Percentiles rank a stretch among this genome's conserved stretches.
Evolutionary conservation across 2,329 filamentous ascomycete genomes (phyloP).

Genomic region (Lachnellula subtilissima): DNA sequence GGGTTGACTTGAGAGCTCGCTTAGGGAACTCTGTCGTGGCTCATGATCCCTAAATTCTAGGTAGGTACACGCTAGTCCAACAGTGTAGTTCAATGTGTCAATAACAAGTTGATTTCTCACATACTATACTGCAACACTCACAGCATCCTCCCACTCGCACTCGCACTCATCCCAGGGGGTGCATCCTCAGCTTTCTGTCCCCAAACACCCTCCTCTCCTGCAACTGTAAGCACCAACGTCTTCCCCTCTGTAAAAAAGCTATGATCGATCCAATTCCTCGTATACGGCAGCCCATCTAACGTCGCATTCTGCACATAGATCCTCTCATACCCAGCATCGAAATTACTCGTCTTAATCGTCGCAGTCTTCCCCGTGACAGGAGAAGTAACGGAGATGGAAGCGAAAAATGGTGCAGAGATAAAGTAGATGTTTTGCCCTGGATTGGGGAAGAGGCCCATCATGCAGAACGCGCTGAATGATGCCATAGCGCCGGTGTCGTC

Average conservation of each 20-base stretch:
- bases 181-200: conserved; percentile 55
- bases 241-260: conserved; percentile 63
- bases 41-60: too few relatives aligned
- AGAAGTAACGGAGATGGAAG: conserved; percentile 52
- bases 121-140: too few relatives aligned
- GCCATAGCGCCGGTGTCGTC: conserved; percentile 64
- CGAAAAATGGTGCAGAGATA: conserved; percentile 64
- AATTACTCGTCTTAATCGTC: conserved; percentile 55
- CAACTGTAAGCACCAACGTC: conserved; percentile 58
- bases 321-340: conserved; percentile 52
- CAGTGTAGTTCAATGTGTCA: too few relatives aligned
- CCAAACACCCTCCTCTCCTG: conserved; percentile 57
- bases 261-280: conserved; percentile 64
- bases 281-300: conserved; percentile 55
- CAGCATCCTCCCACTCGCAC: neutral
- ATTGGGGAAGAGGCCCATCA: conserved; percentile 55
- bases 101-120: too few relatives aligned
- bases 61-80: too few relatives aligned
- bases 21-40: too few relatives aligned
- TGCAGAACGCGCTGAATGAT: conserved; percentile 27
- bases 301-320: conserved; percentile 63
- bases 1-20: too few relatives aligned
- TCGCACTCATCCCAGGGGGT: conserved; percentile 38
- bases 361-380: conserved; percentile 55
- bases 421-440: conserved; percentile 67